Evolutionary conservation across 2,329 filamentous ascomycete species (phyloP), one percentile per base, ranked within the genome.

Genomic region (Fusarium euwallaceae): DNA sequence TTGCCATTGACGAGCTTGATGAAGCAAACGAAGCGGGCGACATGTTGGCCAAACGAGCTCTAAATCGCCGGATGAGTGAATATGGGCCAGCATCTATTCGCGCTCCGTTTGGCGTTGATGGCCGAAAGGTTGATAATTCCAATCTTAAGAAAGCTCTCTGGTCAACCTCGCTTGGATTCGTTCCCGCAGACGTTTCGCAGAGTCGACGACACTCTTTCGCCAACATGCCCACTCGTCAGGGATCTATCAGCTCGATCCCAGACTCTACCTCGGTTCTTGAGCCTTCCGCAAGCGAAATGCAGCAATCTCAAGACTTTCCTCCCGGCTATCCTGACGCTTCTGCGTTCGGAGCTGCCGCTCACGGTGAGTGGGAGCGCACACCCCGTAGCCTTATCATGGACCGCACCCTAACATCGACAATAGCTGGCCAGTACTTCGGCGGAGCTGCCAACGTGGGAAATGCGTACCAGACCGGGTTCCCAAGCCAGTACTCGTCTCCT

Each of bases 151-250:
- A 90, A 78, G 90, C 88, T 5, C 89, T 90, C 71, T 95, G 93
- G 93, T 92, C 93, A 74, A 93, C 89, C 76, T 91, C 91, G 7
- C 87, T 92, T n/a, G 91, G 90, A 2, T 93, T 94, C 79, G 88
- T 89, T 53, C 87, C 89, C 27, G 87, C 86, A 5, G 92, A 94
- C 70, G 86, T 91, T 34, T 90, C 92, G 14, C 93, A 95, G 78
- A 95, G 93, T 77, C 89, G 94, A 69, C 91, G 94, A 32, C 94
- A 96, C 82, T 96, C 94, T 2, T 94, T 97, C 79, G 94, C 91
- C 61, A 92, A 92, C 77, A 87, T 92, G 78, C 90, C 89, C 32
- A 91, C 90, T 29, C 87, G 91, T 16, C 91, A 92, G 74, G 88
- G 87, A 3, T 92, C 91, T 4, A 89, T 92, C 73, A 88, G 89